Percentiles rank a stretch among this genome's conserved stretches.
Conservation (phyloP, 2,329 filamentous ascomycete genomes). For the Cladosporium phlei region DNA sequence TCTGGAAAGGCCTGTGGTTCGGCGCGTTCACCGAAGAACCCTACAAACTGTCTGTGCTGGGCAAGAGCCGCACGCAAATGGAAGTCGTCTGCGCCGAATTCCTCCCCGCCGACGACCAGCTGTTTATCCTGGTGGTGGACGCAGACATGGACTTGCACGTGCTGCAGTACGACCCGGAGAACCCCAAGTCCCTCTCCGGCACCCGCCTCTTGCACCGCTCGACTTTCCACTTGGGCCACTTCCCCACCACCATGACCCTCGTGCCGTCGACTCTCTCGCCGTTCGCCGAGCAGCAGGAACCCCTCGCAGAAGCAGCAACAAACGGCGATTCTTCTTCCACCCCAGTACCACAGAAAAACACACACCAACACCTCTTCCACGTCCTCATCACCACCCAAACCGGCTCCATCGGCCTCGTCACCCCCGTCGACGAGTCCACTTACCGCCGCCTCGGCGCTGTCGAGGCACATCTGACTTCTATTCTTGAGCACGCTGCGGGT, state of each 20-base stretch:
- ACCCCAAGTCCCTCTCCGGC: slow-evolving; percentile 88
- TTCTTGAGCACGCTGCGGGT: slow-evolving; percentile 70
- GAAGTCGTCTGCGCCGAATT: slow-evolving; percentile 82
- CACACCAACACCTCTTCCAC: slow-evolving; percentile 41
- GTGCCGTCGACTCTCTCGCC: slow-evolving; percentile 59
- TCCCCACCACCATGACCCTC: slow-evolving; percentile 68
- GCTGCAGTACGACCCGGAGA: slow-evolving; percentile 90
- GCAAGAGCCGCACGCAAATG: slow-evolving; percentile 74
- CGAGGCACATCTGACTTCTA: slow-evolving; percentile 71
- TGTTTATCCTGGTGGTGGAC: slow-evolving; percentile 80
- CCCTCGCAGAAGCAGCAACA: slow-evolving; percentile 21
- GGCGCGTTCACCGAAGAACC: slow-evolving; percentile 95
- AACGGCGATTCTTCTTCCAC: slow-evolving; percentile 15
- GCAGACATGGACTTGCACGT: slow-evolving; percentile 82
- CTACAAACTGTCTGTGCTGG: slow-evolving; percentile 89
- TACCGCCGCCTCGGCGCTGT: slow-evolving; percentile 82
- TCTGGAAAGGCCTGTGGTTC: slow-evolving; percentile 92
- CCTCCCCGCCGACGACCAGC: slow-evolving; percentile 74
- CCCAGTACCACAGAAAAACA: slow-evolving; percentile 7
- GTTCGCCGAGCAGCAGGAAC: slow-evolving; percentile 40
- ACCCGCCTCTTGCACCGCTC: slow-evolving; percentile 80
- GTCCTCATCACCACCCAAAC: slow-evolving; percentile 70
- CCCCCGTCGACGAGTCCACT: slow-evolving; percentile 69
- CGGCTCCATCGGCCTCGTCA: slow-evolving; percentile 71
- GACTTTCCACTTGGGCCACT: slow-evolving; percentile 81